Percentiles rank a stretch among this genome's conserved stretches.
These are phyloP conservation scores for Talaromyces ruber DNA, from an alignment of 495 filamentous ascomycete genomes.

Conservation along the genomic window DNA sequence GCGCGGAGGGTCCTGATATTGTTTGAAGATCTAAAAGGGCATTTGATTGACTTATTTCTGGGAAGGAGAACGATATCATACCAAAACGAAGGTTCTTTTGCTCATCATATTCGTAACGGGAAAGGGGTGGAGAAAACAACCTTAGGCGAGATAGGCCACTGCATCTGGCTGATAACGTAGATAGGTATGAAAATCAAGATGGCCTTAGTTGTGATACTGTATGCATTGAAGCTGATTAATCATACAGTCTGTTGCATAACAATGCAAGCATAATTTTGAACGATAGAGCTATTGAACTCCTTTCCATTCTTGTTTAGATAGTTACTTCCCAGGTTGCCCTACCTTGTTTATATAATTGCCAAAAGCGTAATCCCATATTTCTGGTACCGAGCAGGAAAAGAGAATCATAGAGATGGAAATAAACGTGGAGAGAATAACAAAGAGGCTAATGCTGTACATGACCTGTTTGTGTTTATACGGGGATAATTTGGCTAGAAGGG, in stretches of 20 bases:
- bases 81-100: neutral
- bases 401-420: neutral
- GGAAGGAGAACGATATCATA: no score
- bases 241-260: neutral
- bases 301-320: neutral
- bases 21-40: no score
- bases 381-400: slow-evolving; percentile 1
- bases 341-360: neutral
- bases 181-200: slow-evolving; percentile 1
- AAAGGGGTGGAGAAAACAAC: slow-evolving; percentile 1
- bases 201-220: neutral
- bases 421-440: neutral
- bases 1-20: no score
- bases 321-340: neutral
- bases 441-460: neutral
- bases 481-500: neutral
- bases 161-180: neutral
- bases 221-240: neutral
- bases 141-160: slow-evolving; percentile 1
- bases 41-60: no score
- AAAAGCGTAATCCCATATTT: neutral
- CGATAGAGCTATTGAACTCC: neutral
- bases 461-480: neutral
- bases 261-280: neutral
- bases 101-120: neutral